Base-by-base conservation (phyloP, 2,329 filamentous ascomycete genomes). In the Cercospora beticola region DNA sequence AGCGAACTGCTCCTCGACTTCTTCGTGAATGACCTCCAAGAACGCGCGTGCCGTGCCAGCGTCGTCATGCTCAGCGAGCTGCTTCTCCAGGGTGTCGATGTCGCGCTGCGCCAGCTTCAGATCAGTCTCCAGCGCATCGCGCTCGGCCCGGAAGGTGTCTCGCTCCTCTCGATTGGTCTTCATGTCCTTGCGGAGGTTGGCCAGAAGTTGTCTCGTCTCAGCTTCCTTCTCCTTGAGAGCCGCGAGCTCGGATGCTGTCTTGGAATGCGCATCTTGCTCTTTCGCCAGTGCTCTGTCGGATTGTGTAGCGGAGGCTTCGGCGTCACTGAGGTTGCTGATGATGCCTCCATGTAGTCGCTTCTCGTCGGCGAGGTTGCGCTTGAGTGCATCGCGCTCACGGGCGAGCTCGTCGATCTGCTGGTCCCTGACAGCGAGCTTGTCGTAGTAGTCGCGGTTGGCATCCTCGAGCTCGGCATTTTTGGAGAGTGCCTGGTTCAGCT, bases 361-460 rank as follows among this genome's bases (percentile, higher is more conserved):
- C 52, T 58, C 21, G 49, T 65, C 56, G 46, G 46, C 33, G 31
- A 49, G 43, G 9, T 14, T 56, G 10, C 16, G 31, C 31, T 30
- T 61, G 56, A 64, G 36, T 31, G 26, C 61, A 26, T 59, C 18
- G 40, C 56, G 23, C 14, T 67, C 61, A 23, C 26, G 33, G 6
- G 26, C 18, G 14, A 68, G 36, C 9, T 57, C 43, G 10, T 65
- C 58, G 23, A 46, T 65, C n/a, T 18, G 40, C 5, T 9, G 9
- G 21, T 68, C 62, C n/a, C 33, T 49, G 16, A 40, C 57, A 23
- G 61, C 56, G 26, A 52, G 28, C 46, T 67, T 65, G 33, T 67
- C 57, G 68, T 67, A 64, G 21, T 31, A 33, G 40, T 65, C 65
- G 6, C 49, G 31, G 26, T 65, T 64, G 40, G 65, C 60, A 23